A percentile compares a stretch with the other conserved stretches of the same genome.
Evolutionary conservation across 106 monocot species (phyloP).

Genomic region (Dactylorhiza incarnata): DNA sequence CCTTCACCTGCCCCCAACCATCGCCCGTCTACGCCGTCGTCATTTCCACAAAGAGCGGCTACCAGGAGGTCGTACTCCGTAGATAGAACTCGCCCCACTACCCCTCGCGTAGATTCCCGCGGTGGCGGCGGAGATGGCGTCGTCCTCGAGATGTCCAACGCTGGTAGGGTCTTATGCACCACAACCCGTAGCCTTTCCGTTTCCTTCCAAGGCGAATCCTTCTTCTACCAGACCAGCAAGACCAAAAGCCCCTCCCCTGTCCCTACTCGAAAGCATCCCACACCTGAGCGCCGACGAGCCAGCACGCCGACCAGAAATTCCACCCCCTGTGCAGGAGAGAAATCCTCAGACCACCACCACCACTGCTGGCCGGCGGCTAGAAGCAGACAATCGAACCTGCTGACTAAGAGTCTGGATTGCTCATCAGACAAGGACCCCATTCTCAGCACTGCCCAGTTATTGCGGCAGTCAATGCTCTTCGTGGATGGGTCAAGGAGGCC

Average conservation of each 20-base stretch:
- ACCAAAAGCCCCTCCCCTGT: conserved; percentile 22
- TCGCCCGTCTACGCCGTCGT: not conserved
- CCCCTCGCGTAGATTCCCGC: not conserved
- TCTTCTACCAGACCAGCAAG: conserved; percentile 47
- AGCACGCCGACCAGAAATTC: conserved; percentile 11
- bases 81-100: conserved; percentile 13
- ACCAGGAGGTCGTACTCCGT: conserved; percentile 31
- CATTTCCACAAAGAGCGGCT: conserved; percentile 5
- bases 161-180: conserved; percentile 20
- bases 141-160: conserved; percentile 7
- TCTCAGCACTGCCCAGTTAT: conserved; percentile 26
- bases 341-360: conserved; percentile 23
- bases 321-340: conserved; percentile 10
- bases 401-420: conserved; percentile 49
- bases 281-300: conserved; percentile 22
- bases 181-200: conserved; percentile 59
- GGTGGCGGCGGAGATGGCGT: conserved; percentile 6
- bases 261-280: conserved; percentile 27
- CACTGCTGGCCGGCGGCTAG: conserved; percentile 52
- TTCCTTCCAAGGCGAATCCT: conserved; percentile 59
- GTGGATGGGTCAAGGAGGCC: conserved; percentile 26
- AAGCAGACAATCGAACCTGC: conserved; percentile 18
- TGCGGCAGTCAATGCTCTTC: conserved; percentile 35
- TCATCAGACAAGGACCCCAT: conserved; percentile 31
- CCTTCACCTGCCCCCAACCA: conserved; percentile 22